phyloP scores from a whole-genome alignment of 768 basidiomycete species.

The Leccinum sublutescens region DNA sequence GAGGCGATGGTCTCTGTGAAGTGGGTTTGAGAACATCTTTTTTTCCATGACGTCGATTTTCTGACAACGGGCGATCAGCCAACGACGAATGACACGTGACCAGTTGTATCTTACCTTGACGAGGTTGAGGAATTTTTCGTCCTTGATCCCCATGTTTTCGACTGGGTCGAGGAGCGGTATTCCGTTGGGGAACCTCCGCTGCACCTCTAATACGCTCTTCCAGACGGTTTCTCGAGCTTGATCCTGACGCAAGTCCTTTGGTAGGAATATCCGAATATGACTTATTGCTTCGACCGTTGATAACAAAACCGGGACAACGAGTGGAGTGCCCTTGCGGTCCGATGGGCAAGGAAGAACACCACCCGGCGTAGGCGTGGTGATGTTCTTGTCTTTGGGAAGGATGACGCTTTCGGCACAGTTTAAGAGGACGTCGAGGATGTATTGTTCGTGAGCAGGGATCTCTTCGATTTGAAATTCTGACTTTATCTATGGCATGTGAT shows the following conservation, averaged over 20 bases:
- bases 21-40: conserved; percentile 73
- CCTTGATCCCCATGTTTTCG: conserved; percentile 93
- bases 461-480: conserved; percentile 68
- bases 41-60: conserved; percentile 92
- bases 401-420: conserved; percentile 66
- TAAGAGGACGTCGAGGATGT: conserved; percentile 89
- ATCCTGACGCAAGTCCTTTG: conserved; percentile 83
- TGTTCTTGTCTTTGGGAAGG: conserved; percentile 58
- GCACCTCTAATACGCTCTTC: conserved; percentile 91
- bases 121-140: conserved; percentile 86
- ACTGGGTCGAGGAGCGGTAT: conserved; percentile 87
- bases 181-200: conserved; percentile 84
- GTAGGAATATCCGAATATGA: conserved; percentile 81
- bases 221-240: conserved; percentile 77
- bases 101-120: conserved; percentile 58
- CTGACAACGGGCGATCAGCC: conserved; percentile 37
- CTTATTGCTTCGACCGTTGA: conserved; percentile 85
- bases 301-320: conserved; percentile 86
- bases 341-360: conserved; percentile 74
- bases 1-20: conserved; percentile 77
- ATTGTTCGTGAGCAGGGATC: conserved; percentile 81
- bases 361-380: conserved; percentile 54
- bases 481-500: conserved; percentile 45
- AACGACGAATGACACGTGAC: background rate
- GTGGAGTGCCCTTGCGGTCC: conserved; percentile 73